Percentiles rank a stretch among this genome's conserved stretches.
Conservation (phyloP, 164 flowering plant genomes). For the Stephania japonica region DNA sequence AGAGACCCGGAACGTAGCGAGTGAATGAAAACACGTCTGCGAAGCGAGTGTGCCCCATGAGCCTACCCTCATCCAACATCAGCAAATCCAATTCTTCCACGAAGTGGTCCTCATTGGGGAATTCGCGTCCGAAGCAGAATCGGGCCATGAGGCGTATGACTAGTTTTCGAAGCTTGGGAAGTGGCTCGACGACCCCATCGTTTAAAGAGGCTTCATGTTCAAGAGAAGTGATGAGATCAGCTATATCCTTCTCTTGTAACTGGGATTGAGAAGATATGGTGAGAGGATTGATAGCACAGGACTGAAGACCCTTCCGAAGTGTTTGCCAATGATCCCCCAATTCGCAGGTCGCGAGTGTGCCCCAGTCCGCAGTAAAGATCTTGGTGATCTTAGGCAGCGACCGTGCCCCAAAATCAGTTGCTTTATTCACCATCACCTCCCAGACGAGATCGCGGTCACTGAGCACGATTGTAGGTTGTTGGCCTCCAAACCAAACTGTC, state of each 20-base stretch:
- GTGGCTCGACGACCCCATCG: slow-evolving; percentile 13
- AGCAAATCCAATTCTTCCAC: slow-evolving; percentile 3
- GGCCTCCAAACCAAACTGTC: slow-evolving; percentile 11
- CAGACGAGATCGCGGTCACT: slow-evolving; percentile 11
- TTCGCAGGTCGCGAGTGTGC: slow-evolving; percentile 8
- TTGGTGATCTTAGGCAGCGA: too few species aligned
- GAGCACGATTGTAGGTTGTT: slow-evolving; percentile 11
- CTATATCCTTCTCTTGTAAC: slow-evolving; percentile 13
- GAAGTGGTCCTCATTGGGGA: slow-evolving; percentile 9
- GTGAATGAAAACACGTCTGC: slow-evolving; percentile 11
- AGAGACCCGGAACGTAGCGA: slow-evolving; percentile 11
- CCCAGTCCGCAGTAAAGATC: too few species aligned
- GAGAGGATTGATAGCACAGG: background rate
- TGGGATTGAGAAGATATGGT: slow-evolving; percentile 12
- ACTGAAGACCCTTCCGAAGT: slow-evolving; percentile 14
- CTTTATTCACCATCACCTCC: slow-evolving; percentile 16
- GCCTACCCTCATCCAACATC: slow-evolving; percentile 8
- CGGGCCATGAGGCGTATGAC: background rate
- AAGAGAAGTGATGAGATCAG: background rate
- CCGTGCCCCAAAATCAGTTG: background rate
- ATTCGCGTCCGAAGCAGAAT: background rate
- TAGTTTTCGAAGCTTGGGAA: slow-evolving; percentile 3
- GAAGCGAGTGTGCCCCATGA: slow-evolving; percentile 9
- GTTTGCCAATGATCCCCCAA: slow-evolving; percentile 11
- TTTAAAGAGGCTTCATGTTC: slow-evolving; percentile 11